Base-by-base conservation (phyloP, 441 rosid species). In the Euphorbia corollata region DNA sequence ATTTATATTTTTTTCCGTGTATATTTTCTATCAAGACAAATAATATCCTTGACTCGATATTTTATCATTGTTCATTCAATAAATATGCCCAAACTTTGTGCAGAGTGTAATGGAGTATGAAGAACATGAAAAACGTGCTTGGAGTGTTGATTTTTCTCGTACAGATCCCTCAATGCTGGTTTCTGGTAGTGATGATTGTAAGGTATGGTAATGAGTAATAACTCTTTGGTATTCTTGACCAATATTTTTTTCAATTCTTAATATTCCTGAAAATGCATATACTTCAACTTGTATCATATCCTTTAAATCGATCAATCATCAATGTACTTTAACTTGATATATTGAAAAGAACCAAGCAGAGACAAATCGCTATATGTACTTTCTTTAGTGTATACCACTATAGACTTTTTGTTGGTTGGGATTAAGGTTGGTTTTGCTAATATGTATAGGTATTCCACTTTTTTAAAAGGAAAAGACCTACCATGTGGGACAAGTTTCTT, bases 61-160 rank as follows among this genome's bases (percentile, higher is more conserved):
- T 43, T 59, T 51, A 45, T 34, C 64, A 59, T 24, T 13, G 43
- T 71, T 64, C 71, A 9, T 27, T 22, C 48, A 27, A 63, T 61
- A 20, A 51, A n/a, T 20, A 24, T 69, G 32, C 43, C 39, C 65
- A 64, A 70, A 59, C 55, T 8, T 59, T 38, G 24, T 75, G 57
- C 86, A 90, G 96, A 82, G 86, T 84, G 84, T 95, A 69, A 88
- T 92, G 99, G 96, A 91, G 82, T 95, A 91, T 72, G 99, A 95
- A 80, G 99, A 95, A 79, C 99, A 95, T 77, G 97, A 91, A 73
- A 95, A 92, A 73, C 97, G 98, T 53, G 99, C 98, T 61, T 95
- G 99, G 99, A 91, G 98, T 79, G 99, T 95, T 75, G 99, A 95
- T 76, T 95, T 92, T 81, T 95, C 97, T 56, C 79, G 82, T 65